Evolutionary conservation across 2,329 filamentous ascomycete species (phyloP).

Genomic region (Stagonosporopsis cucurbitacearum): DNA sequence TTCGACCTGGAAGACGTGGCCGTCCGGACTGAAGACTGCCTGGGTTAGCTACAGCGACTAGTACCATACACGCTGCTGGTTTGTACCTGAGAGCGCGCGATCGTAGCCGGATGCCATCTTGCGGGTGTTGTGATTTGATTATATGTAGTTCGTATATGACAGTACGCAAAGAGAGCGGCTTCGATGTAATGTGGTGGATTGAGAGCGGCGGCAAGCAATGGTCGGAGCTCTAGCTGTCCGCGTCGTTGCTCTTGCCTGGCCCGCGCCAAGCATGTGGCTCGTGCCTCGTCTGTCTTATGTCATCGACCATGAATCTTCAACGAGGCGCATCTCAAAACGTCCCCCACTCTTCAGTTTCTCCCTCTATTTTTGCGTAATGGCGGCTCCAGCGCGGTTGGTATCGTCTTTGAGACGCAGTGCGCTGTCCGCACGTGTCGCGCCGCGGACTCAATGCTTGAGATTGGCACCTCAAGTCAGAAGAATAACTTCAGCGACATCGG

Average conservation of each 20-base stretch:
- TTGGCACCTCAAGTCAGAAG: constrained; percentile 45
- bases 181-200: constrained; percentile 16
- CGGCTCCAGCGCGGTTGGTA: constrained; percentile 42
- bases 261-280: constrained; percentile 38
- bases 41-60: constrained; percentile 32
- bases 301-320: constrained; percentile 31
- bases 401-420: constrained; percentile 43
- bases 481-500: constrained; percentile 50
- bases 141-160: neutral
- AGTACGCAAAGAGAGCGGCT: neutral
- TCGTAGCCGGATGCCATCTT: constrained; percentile 95
- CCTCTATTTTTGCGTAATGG: constrained; percentile 39
- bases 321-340: constrained; percentile 19
- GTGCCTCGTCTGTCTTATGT: constrained; percentile 36
- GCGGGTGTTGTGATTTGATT: constrained; percentile 6
- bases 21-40: constrained; percentile 95
- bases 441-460: constrained; percentile 32
- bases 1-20: constrained; percentile 99
- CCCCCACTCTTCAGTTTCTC: constrained; percentile 30
- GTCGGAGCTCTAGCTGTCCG: constrained; percentile 48
- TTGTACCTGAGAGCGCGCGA: constrained; percentile 95
- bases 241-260: constrained; percentile 48
- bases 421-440: constrained; percentile 33
- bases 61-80: constrained; percentile 31
- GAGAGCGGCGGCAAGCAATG: constrained; percentile 28